Conservation (phyloP, 495 filamentous ascomycete genomes). For the Staphylotrichum longicolle region DNA sequence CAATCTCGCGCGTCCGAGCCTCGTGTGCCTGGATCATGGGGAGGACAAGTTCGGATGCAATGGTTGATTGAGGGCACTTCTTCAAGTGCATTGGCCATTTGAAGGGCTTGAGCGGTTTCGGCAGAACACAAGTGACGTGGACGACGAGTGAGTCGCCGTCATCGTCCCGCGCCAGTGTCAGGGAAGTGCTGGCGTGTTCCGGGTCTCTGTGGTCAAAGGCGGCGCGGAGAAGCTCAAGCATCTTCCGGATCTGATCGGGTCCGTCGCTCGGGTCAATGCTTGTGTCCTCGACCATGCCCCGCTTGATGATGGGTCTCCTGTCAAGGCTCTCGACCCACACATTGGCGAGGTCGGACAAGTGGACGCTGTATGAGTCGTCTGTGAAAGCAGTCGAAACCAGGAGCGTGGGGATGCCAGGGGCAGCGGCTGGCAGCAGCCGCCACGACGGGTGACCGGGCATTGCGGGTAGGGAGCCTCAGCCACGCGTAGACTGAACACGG, state of each 20-base stretch:
- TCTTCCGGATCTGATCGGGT: slow-evolving; percentile 62
- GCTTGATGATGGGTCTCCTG: slow-evolving; percentile 58
- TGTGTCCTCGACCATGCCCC: slow-evolving; percentile 63
- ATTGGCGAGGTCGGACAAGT: slow-evolving; percentile 78
- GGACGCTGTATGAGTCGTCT: slow-evolving; percentile 62
- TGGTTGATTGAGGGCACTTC: slow-evolving; percentile 50
- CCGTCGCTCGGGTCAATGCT: slow-evolving; percentile 86
- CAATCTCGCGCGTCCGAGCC: slow-evolving; percentile 49
- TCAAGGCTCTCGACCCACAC: slow-evolving; percentile 79
- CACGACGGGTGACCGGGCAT: slow-evolving; percentile 35
- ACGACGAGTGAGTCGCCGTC: slow-evolving; percentile 51
- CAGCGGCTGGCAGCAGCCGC: slow-evolving; percentile 36
- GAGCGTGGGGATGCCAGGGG: slow-evolving; percentile 40
- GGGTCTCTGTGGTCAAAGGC: slow-evolving; percentile 49
- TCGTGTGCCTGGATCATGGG: slow-evolving; percentile 64
- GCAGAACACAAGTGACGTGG: slow-evolving; percentile 59
- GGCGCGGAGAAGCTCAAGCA: slow-evolving; percentile 69
- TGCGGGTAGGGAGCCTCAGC: neutral
- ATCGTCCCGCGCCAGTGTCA: slow-evolving; percentile 35
- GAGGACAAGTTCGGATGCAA: slow-evolving; percentile 63
- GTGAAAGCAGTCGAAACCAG: slow-evolving; percentile 43
- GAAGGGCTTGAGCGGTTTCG: slow-evolving; percentile 64
- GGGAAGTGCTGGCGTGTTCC: slow-evolving; percentile 39
- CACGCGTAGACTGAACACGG: neutral
- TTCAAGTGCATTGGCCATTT: slow-evolving; percentile 64